Evolutionary conservation across 1,284 basidiomycete genomes (phyloP), one percentile per base, ranked within the genome.

Genomic region (Ganoderma sinense): DNA sequence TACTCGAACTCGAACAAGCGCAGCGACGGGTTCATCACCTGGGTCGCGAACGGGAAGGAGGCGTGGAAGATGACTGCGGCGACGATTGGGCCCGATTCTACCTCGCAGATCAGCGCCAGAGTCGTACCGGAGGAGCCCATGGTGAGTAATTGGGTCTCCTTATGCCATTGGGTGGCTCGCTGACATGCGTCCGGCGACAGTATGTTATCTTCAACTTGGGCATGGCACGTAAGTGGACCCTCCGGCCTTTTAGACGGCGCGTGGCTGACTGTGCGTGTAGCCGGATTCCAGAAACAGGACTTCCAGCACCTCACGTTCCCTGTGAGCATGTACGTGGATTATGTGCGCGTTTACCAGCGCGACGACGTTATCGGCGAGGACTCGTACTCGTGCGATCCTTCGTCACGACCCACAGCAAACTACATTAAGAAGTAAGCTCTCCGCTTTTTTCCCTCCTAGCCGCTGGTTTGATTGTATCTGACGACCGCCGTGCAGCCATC

Each of bases 81-180:
- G 5, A 82, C 91, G 1, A 78, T 95, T 31, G 91, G 86, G 7
- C 78, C 91, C 5, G 91, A 96, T 80, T 60, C 84, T 0, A 77
- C 75, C 2, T 80, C 86, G 0, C 73, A 88, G 64, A 82, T 97
- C 64, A 85, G 86, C 63, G 81, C 85, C 68, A 84, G 95, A 65
- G 76, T 95, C 51, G 88, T 97, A 64, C 84, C 94, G 8, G 93
- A 96, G 77, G 94, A 95, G 76, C 94, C 94, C 23, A 87, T 92
- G 90, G 88, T 89, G 80, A 84, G 82, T 75, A 61, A 7, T 14
- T 23, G 39, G 1, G 74, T 62, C 29, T 29, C 55, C 55, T n/a
- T 4, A 18, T n/a, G 26, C 31, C 23, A 14, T 45, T 3, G 7
- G 31, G 26, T 13, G 26, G 29, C 7, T 11, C 40, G 13, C 23